Evolutionary conservation across 108 stramenopile species (phyloP).

Genomic region (Cyclotella cryptica): DNA sequence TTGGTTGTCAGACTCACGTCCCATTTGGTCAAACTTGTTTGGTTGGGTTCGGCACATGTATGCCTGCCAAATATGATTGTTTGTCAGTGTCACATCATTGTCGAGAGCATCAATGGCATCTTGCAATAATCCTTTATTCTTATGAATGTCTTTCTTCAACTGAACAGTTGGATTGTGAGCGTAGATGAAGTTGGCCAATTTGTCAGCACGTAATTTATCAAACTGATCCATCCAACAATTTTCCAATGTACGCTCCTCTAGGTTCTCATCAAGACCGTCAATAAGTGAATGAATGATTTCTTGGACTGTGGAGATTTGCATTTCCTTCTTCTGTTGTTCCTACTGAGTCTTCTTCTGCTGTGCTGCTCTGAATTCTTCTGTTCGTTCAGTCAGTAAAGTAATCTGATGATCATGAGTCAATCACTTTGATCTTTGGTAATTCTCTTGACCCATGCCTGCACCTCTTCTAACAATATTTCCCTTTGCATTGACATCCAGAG

Average conservation of each 20-base stretch:
- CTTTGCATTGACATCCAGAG: conserved; percentile 3
- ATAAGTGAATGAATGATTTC: conserved; percentile 4
- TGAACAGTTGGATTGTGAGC: background rate
- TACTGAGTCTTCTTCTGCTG: conserved; percentile 2
- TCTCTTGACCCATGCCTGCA: conserved; percentile 23
- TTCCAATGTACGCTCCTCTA: background rate
- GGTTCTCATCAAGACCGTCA: background rate
- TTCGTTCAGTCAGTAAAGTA: background rate
- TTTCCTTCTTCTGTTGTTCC: background rate
- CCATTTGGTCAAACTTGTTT: background rate
- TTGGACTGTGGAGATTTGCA: background rate
- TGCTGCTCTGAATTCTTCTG: background rate
- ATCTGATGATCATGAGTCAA: conserved; percentile 17
- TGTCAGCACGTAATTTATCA: background rate
- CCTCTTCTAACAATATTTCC: conserved; percentile 5
- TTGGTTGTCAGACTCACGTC: no score
- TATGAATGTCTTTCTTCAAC: background rate
- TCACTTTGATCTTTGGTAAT: conserved; percentile 12
- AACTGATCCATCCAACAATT: background rate
- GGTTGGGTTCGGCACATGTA: background rate
- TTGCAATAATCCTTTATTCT: background rate
- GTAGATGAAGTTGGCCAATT: background rate
- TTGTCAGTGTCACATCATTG: background rate
- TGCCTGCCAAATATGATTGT: conserved; percentile 1
- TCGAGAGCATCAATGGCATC: conserved; percentile 2